Conservation (phyloP, 2,329 filamentous ascomycete genomes). For the Aspergillus ruber region DNA sequence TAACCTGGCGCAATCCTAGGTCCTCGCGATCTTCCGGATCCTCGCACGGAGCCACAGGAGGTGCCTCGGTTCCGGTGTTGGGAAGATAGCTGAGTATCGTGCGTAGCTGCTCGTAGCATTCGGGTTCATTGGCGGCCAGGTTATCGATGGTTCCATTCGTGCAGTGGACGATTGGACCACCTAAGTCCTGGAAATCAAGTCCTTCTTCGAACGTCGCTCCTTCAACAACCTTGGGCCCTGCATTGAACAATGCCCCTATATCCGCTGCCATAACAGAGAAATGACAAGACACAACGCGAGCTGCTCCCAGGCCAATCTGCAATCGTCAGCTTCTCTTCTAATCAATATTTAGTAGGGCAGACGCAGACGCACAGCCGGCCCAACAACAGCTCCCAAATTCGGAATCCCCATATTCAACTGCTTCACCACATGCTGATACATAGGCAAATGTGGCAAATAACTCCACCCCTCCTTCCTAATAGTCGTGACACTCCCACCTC, state of each 20-base stretch:
- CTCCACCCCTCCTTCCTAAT: conserved; percentile 52
- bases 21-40: conserved; percentile 49
- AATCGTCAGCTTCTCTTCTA: background rate
- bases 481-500: conserved; percentile 56
- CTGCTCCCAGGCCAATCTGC: conserved; percentile 55
- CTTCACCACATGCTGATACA: conserved; percentile 48
- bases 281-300: conserved; percentile 56
- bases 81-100: conserved; percentile 54
- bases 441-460: conserved; percentile 54
- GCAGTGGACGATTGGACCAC: conserved; percentile 56
- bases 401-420: conserved; percentile 59
- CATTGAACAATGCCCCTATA: conserved; percentile 57
- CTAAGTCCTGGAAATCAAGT: conserved; percentile 52
- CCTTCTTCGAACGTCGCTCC: conserved; percentile 60
- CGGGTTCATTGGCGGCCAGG: conserved; percentile 53
- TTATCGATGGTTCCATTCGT: conserved; percentile 63
- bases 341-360: background rate
- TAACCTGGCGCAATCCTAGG: conserved; percentile 47
- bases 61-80: conserved; percentile 50
- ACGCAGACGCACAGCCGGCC: conserved; percentile 45
- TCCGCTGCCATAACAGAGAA: conserved; percentile 62
- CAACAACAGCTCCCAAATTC: conserved; percentile 57
- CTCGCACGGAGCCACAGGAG: conserved; percentile 42
- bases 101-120: conserved; percentile 56
- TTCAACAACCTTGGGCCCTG: conserved; percentile 57